Evolutionary conservation across 2,329 filamentous ascomycete genomes (phyloP).

Genomic region (Colletotrichum sansevieriae): DNA sequence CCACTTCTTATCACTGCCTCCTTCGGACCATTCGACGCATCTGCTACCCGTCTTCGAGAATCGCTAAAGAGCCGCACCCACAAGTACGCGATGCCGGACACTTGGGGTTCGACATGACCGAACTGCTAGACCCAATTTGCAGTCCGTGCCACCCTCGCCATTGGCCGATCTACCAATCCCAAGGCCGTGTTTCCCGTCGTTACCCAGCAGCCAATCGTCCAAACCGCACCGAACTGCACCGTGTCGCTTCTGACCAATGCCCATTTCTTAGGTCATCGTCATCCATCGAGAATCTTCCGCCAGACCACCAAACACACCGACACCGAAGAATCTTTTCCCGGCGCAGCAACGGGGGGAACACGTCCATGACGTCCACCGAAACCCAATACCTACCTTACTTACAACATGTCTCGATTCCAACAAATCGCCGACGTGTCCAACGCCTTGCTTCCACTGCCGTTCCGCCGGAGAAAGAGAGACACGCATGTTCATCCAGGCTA

Average conservation of each 20-base stretch:
- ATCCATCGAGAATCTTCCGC: not conserved
- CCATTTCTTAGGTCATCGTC: not conserved
- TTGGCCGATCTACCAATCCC: slow-evolving; percentile 7
- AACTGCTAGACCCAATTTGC: not conserved
- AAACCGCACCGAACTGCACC: not conserved
- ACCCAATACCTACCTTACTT: not conserved
- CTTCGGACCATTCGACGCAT: not conserved
- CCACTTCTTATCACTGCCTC: not conserved
- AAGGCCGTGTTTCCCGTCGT: not conserved
- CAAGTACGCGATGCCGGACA: not conserved
- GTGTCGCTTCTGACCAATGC: not conserved
- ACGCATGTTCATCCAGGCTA: not conserved
- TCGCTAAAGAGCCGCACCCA: slow-evolving; percentile 10
- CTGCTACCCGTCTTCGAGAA: not conserved
- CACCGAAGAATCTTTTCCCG: slow-evolving; percentile 7
- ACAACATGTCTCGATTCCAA: not conserved
- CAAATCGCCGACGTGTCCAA: slow-evolving; percentile 25
- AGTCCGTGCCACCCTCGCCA: slow-evolving; percentile 13
- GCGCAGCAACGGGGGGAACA: not conserved
- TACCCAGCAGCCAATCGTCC: not conserved
- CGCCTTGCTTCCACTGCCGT: not conserved
- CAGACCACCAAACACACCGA: slow-evolving; percentile 8
- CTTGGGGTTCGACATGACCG: not conserved
- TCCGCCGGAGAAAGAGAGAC: not conserved
- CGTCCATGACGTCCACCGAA: not conserved